Percentiles rank a stretch among this genome's conserved stretches.
These are phyloP conservation scores for Cyberlindnera nakhonratchasimensis DNA, from an alignment of 805 yeast genomes.

Conservation along the genomic window DNA sequence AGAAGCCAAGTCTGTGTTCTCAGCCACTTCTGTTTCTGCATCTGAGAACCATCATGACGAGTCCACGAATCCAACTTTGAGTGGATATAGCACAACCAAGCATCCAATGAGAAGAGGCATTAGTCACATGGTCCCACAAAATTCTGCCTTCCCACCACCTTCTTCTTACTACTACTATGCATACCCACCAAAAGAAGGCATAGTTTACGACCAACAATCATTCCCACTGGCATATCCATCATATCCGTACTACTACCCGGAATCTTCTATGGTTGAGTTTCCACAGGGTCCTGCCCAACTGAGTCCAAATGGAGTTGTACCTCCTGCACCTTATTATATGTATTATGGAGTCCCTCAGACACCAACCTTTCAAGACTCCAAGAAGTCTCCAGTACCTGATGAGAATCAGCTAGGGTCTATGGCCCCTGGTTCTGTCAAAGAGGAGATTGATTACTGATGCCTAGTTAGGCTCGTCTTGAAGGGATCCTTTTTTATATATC, in stretches of 20 bases:
- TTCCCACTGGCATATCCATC: slow-evolving; percentile 23
- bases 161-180: slow-evolving; percentile 31
- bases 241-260: slow-evolving; percentile 26
- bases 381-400: slow-evolving; percentile 4
- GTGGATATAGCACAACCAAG: slow-evolving; percentile 16
- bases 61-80: slow-evolving; percentile 16
- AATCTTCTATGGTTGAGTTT: slow-evolving; percentile 21
- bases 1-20: slow-evolving; percentile 25
- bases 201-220: slow-evolving; percentile 27
- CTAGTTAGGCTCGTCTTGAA: background rate
- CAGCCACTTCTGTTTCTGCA: slow-evolving; percentile 26
- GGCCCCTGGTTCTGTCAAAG: background rate
- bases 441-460: slow-evolving; percentile 9
- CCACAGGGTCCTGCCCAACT: slow-evolving; percentile 13
- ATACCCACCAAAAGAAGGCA: slow-evolving; percentile 27
- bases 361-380: slow-evolving; percentile 13
- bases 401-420: background rate
- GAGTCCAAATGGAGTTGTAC: slow-evolving; percentile 15
- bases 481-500: too few relatives aligned
- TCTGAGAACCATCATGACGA: slow-evolving; percentile 21
- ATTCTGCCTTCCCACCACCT: slow-evolving; percentile 19
- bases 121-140: slow-evolving; percentile 11
- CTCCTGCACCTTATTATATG: slow-evolving; percentile 32
- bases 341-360: slow-evolving; percentile 28
- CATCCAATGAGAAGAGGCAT: slow-evolving; percentile 18